A percentile compares a stretch with the other conserved stretches of the same genome.
Evolutionary conservation across 106 monocot genomes (phyloP).

Genomic region (Alisma plantagoaquatica): DNA sequence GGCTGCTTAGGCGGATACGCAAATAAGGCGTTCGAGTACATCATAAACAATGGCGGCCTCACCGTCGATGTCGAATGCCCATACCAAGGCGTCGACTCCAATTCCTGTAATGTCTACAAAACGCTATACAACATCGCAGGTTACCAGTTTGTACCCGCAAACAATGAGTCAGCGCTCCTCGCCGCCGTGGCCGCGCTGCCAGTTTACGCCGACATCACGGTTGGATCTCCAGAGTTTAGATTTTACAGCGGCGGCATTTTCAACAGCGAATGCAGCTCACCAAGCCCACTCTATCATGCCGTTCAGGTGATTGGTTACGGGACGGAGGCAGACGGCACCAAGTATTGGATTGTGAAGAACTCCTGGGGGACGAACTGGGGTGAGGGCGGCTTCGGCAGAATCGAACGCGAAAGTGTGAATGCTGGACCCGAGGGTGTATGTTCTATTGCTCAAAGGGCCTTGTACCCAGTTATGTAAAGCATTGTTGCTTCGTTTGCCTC

Average conservation of each 20-base stretch:
- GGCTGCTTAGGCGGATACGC: conserved; percentile 40
- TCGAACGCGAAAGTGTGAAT: background rate
- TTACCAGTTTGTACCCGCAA: conserved; percentile 23
- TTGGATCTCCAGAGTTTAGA: conserved; percentile 6
- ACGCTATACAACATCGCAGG: conserved; percentile 14
- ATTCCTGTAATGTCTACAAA: background rate
- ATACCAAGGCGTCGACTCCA: conserved; percentile 18
- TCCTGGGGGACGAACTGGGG: conserved; percentile 8
- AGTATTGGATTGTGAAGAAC: conserved; percentile 11
- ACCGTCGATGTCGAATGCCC: conserved; percentile 27
- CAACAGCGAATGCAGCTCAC: background rate
- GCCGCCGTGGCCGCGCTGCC: conserved; percentile 42
- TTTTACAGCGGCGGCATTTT: conserved; percentile 19
- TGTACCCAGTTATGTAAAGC: too few relatives aligned
- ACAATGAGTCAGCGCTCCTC: conserved; percentile 30
- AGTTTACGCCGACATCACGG: conserved; percentile 24
- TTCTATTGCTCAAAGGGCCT: background rate
- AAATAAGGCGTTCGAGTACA: conserved; percentile 42
- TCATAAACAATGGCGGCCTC: conserved; percentile 27
- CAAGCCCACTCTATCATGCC: background rate
- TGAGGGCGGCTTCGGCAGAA: conserved; percentile 3
- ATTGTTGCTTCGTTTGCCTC: too few relatives aligned
- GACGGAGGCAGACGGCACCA: background rate
- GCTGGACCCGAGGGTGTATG: background rate
- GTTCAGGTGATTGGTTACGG: conserved; percentile 6